Base-by-base conservation (phyloP, 1,284 basidiomycete genomes). In the Tylopilus orsonianus region DNA sequence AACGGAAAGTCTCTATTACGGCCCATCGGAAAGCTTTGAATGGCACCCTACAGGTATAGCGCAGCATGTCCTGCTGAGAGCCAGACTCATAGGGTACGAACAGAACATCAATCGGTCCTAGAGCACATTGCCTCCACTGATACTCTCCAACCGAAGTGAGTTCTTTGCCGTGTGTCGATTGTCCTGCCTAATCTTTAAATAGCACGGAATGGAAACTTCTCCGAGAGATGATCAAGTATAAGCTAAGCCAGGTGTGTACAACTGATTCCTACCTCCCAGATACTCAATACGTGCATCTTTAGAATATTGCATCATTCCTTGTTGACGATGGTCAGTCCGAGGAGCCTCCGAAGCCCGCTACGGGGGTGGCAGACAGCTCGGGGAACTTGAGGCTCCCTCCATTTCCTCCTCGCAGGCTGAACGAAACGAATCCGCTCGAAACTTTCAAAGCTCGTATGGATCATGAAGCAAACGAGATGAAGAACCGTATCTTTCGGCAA, bases 371-470 rank as follows among this genome's bases (percentile, higher is more conserved):
- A 24, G 65, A 64, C 30, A 33, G 63, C 72, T 29, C 73, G 12
- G 88, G 89, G 3, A 89, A 90, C 23, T 71, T 92, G 14, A 85
- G 84, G 55, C 70, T 94, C 10, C 80, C 90, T 5, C 90, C 92
- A 1, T 94, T 94, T 61, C 84, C 85, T 10, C 79, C 83, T 19
- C 78, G 83, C 42, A 75, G 74, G 48, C 65, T 72, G 42, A 68
- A 72, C 55, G 74, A 76, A 48, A 58, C 75, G 50, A 77, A 76
- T 55, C 70, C 76, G 48, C 74, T 76, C 48, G 78, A 80, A 26
- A 70, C 73, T 3, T 82, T 81, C 2, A 75, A 80, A 37, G 81
- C 72, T 52, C 81, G 79, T 54, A 75, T 93, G 75, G 78, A 74
- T 10, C 71, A 75, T 48, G 85, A 93, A 58, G 83, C 83, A 0